Evolutionary conservation across 169 alveolate genomes (phyloP).

Genomic region (Plasmodium coatneyi): DNA sequence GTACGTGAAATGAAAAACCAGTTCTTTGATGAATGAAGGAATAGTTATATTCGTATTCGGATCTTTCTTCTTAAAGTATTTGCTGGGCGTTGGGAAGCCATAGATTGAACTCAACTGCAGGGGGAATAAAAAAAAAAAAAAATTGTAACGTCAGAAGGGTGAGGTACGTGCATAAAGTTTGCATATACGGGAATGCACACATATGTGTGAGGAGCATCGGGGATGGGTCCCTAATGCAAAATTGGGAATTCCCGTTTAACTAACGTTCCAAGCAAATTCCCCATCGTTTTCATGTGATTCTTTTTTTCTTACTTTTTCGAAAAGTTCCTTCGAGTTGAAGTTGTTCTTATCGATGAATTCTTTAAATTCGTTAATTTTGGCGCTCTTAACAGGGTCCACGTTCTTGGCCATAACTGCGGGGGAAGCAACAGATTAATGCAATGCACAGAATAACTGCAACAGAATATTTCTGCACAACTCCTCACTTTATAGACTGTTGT

Average conservation of each 20-base stretch:
- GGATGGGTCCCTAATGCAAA: neutral
- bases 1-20: conserved; percentile 85
- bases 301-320: conserved; percentile 26
- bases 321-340: conserved; percentile 44
- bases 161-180: neutral
- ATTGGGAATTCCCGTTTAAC: neutral
- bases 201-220: neutral
- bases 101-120: conserved; percentile 35
- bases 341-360: conserved; percentile 32
- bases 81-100: conserved; percentile 65
- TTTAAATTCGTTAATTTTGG: conserved; percentile 43
- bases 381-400: conserved; percentile 19
- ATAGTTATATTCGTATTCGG: conserved; percentile 10
- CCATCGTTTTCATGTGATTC: neutral
- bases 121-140: neutral
- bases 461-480: neutral
- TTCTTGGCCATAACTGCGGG: conserved; percentile 19
- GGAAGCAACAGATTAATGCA: neutral
- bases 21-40: conserved; percentile 76
- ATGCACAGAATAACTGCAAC: neutral
- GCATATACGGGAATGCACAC: neutral
- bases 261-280: neutral
- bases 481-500: neutral
- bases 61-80: conserved; percentile 36
- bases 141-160: neutral